Evolutionary conservation across 345 rosid genomes (phyloP), one percentile per base, ranked within the genome.

Genomic region (Raphanus raphanistrum): DNA sequence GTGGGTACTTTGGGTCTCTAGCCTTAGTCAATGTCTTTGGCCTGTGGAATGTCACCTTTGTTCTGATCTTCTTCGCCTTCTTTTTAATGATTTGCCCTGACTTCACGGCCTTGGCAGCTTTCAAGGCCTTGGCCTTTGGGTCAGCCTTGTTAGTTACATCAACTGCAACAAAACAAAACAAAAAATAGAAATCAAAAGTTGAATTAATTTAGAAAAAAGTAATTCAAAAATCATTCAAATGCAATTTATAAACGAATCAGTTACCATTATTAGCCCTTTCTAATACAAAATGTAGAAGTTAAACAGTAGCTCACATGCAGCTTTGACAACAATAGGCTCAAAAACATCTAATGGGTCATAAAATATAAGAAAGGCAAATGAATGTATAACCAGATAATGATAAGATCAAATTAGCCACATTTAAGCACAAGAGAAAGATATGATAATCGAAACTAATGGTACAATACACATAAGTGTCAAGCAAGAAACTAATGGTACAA

Each of bases 91-190:
- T 12, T 21, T 85, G 84, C 9, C 90, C 92, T 2, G 92, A 88
- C 59, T 87, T 88, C 74, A 87, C 90, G 0, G 88, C 88, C 43
- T 85, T 88, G 0, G 92, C 92, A 79, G 87, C 85, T 78, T 85
- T 88, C 70, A 84, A 43, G 26, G 90, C 92, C 83, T 86, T 84
- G 5, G 86, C 87, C 84, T 85, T 87, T 2, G 89, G 82, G 77
- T 83, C 92, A 13, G 76, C 75, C 73, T 85, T 85, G 81, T 84
- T 85, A 60, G 83, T 76, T 8, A 59, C 77, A 76, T 80, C 83
- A 71, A 76, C 83, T 80, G 67, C 45, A 21, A 21, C 45, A 21
- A 21, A 21, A 21, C 21, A 21, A 21, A 72, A n/a, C n/a, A 15
- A 25, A 58, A 11, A 11, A 28, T 5, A 48, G 16, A 8, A 68